A percentile compares a stretch with the other conserved stretches of the same genome.
Conservation (phyloP, 441 rosid species). For the Aleurites moluccanus region DNA sequence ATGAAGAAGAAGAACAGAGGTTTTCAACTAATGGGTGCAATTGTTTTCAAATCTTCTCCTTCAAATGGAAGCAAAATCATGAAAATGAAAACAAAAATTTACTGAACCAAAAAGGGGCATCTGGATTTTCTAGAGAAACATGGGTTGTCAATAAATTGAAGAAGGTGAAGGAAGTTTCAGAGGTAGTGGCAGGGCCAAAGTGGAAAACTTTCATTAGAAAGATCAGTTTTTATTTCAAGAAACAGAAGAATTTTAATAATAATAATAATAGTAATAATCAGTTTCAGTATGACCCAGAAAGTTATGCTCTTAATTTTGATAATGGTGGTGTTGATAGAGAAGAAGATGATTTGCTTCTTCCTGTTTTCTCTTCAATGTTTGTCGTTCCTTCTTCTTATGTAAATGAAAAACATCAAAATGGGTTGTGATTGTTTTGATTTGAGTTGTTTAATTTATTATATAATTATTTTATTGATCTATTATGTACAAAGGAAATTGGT, state of each 20-base stretch:
- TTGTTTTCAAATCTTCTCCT: constrained; percentile 36
- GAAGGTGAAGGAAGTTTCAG: constrained; percentile 43
- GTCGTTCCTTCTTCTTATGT: constrained; percentile 21
- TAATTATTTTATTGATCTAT: neutral
- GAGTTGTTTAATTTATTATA: neutral
- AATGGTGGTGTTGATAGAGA: constrained; percentile 31
- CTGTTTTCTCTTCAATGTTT: constrained; percentile 35
- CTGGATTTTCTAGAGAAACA: constrained; percentile 12
- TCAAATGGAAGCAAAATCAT: constrained; percentile 23
- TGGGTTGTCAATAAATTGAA: constrained; percentile 44
- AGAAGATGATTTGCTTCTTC: constrained; percentile 30
- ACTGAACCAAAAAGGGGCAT: constrained; percentile 12
- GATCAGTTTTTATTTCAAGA: constrained; percentile 34
- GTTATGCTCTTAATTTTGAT: constrained; percentile 64
- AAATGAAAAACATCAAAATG: constrained; percentile 8
- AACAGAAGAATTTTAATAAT: constrained; percentile 24
- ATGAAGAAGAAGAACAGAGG: constrained; percentile 16
- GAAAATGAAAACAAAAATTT: neutral
- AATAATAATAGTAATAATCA: constrained; percentile 16
- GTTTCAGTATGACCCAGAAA: constrained; percentile 48
- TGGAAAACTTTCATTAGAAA: constrained; percentile 56
- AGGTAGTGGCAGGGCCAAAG: constrained; percentile 55
- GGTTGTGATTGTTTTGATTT: neutral
- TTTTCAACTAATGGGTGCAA: constrained; percentile 28
- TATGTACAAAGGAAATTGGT: neutral